These are phyloP conservation scores for Leccinellum albellum DNA, from an alignment of 768 basidiomycete genomes.

Conservation along the genomic window DNA sequence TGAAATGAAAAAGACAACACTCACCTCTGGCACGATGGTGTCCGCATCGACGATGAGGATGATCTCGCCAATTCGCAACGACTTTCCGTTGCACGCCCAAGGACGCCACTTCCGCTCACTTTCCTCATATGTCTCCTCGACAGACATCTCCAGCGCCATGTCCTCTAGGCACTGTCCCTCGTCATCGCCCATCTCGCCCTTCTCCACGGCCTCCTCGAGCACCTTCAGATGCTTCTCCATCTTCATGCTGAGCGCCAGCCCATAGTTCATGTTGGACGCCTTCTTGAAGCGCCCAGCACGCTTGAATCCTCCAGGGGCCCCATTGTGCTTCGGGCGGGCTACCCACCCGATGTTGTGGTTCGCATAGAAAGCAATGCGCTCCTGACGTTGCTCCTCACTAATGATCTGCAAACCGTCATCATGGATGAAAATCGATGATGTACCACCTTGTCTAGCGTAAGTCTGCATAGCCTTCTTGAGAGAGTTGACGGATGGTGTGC, in stretches of 20 bases:
- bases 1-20: neutral
- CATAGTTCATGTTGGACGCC: conserved; percentile 90
- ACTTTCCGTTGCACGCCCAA: conserved; percentile 75
- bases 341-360: conserved; percentile 58
- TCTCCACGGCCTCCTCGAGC: conserved; percentile 45
- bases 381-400: conserved; percentile 42
- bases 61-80: conserved; percentile 72
- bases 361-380: conserved; percentile 50
- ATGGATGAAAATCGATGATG: conserved; percentile 53
- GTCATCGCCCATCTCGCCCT: conserved; percentile 40
- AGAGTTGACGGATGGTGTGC: conserved; percentile 70
- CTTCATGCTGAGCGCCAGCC: conserved; percentile 41
- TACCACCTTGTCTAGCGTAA: conserved; percentile 64
- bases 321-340: conserved; percentile 50
- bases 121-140: conserved; percentile 69
- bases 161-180: conserved; percentile 53
- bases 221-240: conserved; percentile 34
- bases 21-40: conserved; percentile 74
- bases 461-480: conserved; percentile 62
- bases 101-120: conserved; percentile 58
- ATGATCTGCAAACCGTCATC: conserved; percentile 59
- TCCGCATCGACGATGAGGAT: conserved; percentile 87
- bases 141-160: conserved; percentile 61
- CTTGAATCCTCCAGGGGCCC: conserved; percentile 24
- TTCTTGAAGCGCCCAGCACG: conserved; percentile 86